Base-by-base conservation (phyloP, 768 basidiomycete genomes). In the Suillus alpinus region DNA sequence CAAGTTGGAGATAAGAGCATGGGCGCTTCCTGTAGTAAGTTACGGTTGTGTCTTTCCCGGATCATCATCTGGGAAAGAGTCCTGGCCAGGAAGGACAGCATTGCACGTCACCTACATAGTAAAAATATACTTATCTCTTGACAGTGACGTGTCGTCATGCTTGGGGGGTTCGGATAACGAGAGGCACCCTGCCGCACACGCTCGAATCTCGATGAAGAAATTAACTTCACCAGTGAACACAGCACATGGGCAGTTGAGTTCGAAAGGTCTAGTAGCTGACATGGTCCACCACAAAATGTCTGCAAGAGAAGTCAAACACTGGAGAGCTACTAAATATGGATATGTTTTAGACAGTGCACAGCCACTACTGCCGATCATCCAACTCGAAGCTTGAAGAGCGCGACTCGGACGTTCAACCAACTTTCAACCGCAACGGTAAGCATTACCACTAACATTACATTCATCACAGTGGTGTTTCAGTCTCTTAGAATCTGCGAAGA, bases 81-180 rank as follows among this genome's bases (percentile, higher is more conserved):
- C 41, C 41, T n/a, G 6, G 12, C 10, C 12, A 5, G 12, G 20
- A 44, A 10, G 20, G 26, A 26, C 26, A n/a, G n/a, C n/a, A n/a
- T n/a, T n/a, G n/a, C n/a, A n/a, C n/a, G n/a, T n/a, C n/a, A n/a
- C 8, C n/a, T n/a, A 7, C 44, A 12, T 23, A 2, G 26, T 26
- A 26, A 32, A 49, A 58, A 69, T 56, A 55, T 43, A 16, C 62
- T 69, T 69, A 69, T 69, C 68, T 63, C 39, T 52, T 52, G 32
- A 34, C 32, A 34, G 31, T 10, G n/a, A 36, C 34, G 7, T 52
- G 23, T 23, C 8, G 34, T 7, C 47, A 29, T 14, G 32, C 20
- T 20, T 3, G 31, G 4, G 44, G 20, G 13, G 23, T 9, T 46
- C 44, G 10, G 20, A 12, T 32, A n/a, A 12, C 34, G 8, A 14